Percentiles rank a stretch among this genome's conserved stretches.
These are phyloP conservation scores for Salmacisia buchloeana DNA, from an alignment of 1,284 basidiomycete species.

Conservation along the genomic window DNA sequence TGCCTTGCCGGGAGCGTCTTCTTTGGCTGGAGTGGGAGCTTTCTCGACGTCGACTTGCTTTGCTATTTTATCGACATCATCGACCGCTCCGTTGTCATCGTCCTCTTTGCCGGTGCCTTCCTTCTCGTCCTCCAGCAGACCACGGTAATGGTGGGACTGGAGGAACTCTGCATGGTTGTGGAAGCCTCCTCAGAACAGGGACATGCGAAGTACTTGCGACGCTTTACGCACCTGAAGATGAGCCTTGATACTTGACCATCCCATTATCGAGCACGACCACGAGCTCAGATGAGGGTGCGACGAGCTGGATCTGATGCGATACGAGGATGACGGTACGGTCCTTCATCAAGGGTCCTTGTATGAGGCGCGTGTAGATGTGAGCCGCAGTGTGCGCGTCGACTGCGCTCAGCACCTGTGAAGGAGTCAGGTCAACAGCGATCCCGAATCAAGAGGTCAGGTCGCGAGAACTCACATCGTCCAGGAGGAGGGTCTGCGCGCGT, in stretches of 20 bases:
- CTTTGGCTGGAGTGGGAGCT: background rate
- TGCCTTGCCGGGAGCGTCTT: background rate
- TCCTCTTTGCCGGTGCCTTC: slow-evolving; percentile 49
- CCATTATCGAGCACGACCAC: slow-evolving; percentile 35
- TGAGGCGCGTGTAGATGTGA: slow-evolving; percentile 56
- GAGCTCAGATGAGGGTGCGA: slow-evolving; percentile 19
- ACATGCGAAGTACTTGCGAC: background rate
- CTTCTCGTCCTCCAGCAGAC: slow-evolving; percentile 48
- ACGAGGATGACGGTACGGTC: slow-evolving; percentile 68
- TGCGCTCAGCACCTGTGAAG: slow-evolving; percentile 21
- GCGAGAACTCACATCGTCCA: slow-evolving; percentile 29
- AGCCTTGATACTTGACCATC: slow-evolving; percentile 18
- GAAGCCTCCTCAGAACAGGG: background rate
- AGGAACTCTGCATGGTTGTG: slow-evolving; percentile 23
- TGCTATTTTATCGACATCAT: slow-evolving; percentile 7
- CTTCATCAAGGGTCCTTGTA: slow-evolving; percentile 43
- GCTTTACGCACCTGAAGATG: background rate
- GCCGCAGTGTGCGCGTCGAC: slow-evolving; percentile 58
- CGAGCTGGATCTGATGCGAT: slow-evolving; percentile 57
- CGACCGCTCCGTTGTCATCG: slow-evolving; percentile 8
- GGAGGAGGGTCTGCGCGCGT: slow-evolving; percentile 29
- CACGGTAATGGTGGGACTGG: slow-evolving; percentile 31
- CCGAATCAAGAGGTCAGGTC: background rate
- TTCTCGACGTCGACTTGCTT: background rate
- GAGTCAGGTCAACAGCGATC: background rate